A percentile compares a stretch with the other conserved stretches of the same genome.
phyloP scores from a whole-genome alignment of 2,329 filamentous ascomycete species.

The Hypoxylon sp. region DNA sequence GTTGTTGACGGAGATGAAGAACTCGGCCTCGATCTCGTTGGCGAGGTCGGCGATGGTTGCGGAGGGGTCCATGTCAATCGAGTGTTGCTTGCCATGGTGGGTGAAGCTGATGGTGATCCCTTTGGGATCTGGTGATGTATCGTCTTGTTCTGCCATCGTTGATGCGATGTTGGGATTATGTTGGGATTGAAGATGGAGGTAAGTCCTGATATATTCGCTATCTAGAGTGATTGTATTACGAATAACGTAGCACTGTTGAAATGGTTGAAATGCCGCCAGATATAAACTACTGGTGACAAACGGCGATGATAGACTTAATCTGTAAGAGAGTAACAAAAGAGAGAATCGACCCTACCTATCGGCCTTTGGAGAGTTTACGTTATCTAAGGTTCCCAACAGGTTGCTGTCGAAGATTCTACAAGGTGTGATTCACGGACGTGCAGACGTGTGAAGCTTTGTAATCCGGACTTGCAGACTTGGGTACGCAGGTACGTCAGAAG shows the following conservation, averaged over 20 bases:
- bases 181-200: constrained; percentile 5
- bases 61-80: constrained; percentile 61
- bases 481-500: constrained; percentile 38
- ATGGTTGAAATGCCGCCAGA: background rate
- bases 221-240: background rate
- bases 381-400: background rate
- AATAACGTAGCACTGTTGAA: background rate
- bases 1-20: constrained; percentile 73
- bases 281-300: background rate
- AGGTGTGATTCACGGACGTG: constrained; percentile 34
- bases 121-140: constrained; percentile 26
- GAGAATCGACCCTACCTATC: constrained; percentile 23
- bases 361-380: constrained; percentile 5
- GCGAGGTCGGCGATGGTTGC: constrained; percentile 73
- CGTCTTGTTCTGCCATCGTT: constrained; percentile 43
- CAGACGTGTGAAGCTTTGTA: constrained; percentile 59
- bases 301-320: background rate
- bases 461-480: constrained; percentile 44
- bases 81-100: constrained; percentile 63
- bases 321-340: background rate
- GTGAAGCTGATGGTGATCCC: constrained; percentile 62
- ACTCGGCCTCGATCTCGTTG: constrained; percentile 66
- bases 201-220: constrained; percentile 5
- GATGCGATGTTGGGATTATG: background rate
- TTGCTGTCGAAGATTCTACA: constrained; percentile 48